A percentile compares a stretch with the other conserved stretches of the same genome.
phyloP scores from a whole-genome alignment of 179 eudicot species.

The Camellia oleifera region DNA sequence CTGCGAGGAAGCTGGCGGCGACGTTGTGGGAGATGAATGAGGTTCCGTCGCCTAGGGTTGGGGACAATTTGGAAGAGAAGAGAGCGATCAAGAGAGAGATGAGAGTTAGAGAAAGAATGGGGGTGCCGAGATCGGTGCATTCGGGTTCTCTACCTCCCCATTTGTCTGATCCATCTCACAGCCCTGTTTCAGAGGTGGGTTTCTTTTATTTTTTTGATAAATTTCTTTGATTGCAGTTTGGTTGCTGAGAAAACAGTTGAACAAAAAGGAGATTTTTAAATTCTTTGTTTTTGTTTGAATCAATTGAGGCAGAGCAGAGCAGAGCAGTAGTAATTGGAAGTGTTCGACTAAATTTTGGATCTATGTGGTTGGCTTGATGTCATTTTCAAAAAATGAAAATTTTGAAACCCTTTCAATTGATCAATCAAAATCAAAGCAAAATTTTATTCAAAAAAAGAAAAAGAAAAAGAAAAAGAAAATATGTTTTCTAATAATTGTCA shows the following conservation, averaged over 20 bases:
- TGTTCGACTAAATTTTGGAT: not conserved
- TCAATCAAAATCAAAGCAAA: not conserved
- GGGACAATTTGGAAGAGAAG: conserved; percentile 25
- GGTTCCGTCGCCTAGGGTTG: conserved; percentile 49
- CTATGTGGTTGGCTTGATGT: not conserved
- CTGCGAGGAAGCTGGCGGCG: conserved; percentile 93
- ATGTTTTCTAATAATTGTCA: not conserved
- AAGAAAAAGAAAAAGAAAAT: not conserved
- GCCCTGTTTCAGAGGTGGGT: conserved; percentile 86
- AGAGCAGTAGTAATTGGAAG: not conserved
- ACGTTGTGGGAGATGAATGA: conserved; percentile 94
- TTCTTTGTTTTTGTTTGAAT: not conserved
- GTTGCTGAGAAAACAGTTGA: not conserved
- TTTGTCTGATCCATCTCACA: conserved; percentile 99
- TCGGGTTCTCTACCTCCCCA: conserved; percentile 70
- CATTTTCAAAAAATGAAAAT: not conserved
- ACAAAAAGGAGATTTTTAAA: not conserved
- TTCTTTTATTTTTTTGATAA: not conserved
- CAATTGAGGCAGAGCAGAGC: not conserved
- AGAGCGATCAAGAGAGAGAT: conserved; percentile 27
- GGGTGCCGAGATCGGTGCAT: conserved; percentile 26
- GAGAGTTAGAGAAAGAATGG: conserved; percentile 32
- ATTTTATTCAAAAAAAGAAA: no score
- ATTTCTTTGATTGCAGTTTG: not conserved
- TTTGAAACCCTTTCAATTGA: not conserved